Percentiles rank a stretch among this genome's conserved stretches.
Conservation (phyloP, 306 rosid species). For the Benincasa hispida region DNA sequence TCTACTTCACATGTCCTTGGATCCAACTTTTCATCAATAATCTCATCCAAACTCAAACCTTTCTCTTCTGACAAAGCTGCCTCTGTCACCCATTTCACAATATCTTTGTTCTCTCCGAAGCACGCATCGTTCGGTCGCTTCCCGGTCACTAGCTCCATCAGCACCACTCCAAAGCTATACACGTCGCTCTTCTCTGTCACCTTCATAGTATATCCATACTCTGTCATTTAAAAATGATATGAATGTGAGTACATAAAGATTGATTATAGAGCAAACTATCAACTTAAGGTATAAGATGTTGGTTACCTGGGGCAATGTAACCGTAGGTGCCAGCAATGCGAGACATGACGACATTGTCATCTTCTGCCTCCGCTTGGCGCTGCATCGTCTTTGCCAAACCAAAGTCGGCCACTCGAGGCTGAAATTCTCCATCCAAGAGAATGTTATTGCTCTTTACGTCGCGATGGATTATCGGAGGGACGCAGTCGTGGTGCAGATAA, state of each 20-base stretch:
- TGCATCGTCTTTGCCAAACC: constrained; percentile 65
- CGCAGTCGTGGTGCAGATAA: constrained; percentile 70
- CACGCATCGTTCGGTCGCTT: constrained; percentile 65
- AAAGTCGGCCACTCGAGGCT: constrained; percentile 61
- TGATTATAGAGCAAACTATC: background rate
- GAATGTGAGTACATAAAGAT: background rate
- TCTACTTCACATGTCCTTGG: constrained; percentile 22
- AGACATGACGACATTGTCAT: constrained; percentile 30
- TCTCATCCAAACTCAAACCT: constrained; percentile 8
- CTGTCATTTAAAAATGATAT: constrained; percentile 5
- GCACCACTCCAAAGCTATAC: constrained; percentile 69
- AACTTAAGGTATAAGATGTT: background rate
- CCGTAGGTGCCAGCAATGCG: constrained; percentile 72
- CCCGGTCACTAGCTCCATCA: constrained; percentile 59
- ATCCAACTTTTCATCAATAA: constrained; percentile 49
- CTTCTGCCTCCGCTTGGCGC: constrained; percentile 7
- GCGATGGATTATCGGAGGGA: constrained; percentile 55
- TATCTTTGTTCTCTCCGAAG: constrained; percentile 58
- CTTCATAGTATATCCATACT: constrained; percentile 54
- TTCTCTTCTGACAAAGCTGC: constrained; percentile 14
- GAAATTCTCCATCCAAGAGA: constrained; percentile 46
- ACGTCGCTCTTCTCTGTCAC: constrained; percentile 78
- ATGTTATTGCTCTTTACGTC: constrained; percentile 91
- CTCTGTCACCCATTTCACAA: constrained; percentile 70
- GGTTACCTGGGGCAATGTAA: constrained; percentile 50